Base-by-base conservation (phyloP, 345 rosid genomes). In the Psidium friedrichsthalianum region DNA sequence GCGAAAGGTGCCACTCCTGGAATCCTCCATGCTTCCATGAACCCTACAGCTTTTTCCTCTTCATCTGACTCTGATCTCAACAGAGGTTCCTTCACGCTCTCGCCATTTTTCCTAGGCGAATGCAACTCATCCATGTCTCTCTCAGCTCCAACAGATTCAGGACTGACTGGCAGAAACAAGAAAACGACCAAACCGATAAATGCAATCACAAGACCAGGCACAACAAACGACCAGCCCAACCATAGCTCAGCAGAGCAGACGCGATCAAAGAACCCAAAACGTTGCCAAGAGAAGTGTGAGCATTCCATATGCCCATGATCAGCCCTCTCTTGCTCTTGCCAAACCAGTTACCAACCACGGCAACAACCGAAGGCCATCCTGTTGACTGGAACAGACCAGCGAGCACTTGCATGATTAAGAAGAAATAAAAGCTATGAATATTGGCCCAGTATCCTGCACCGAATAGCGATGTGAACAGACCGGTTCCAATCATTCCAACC, bases 311-410 rank as follows among this genome's bases (percentile, higher is more conserved):
- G 52, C 99, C 99, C 98, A 95, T 95, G 54, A 96, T 92, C 84
- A 97, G 87, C 40, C 99, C 99, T 91, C 99, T 94, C 87, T 95
- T 97, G 83, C 88, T 94, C 93, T 95, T 97, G 58, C 97, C 95
- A 80, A 93, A 97, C 99, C 99, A 97, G 22, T 96, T 96, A 5
- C 98, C 98, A 8, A 97, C 94, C 56, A 96, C 96, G 14, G 99
- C 98, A 82, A 97, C 99, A 20, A 97, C 98, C 10, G 98, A 97
- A 86, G 99, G 99, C 99, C 99, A 96, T 14, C 99, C 98, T 25
- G 96, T 97, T 42, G 99, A 97, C 88, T 97, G 98, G 90, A 95
- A 95, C 91, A 94, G 88, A 57, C 98, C 99, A 0, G 98, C 96
- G 83, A 94, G 29, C 91, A 94, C 92, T 88, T 97, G 99, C n/a